phyloP scores from a whole-genome alignment of 176 grass and related monocot species.

The Zizania latifolia region DNA sequence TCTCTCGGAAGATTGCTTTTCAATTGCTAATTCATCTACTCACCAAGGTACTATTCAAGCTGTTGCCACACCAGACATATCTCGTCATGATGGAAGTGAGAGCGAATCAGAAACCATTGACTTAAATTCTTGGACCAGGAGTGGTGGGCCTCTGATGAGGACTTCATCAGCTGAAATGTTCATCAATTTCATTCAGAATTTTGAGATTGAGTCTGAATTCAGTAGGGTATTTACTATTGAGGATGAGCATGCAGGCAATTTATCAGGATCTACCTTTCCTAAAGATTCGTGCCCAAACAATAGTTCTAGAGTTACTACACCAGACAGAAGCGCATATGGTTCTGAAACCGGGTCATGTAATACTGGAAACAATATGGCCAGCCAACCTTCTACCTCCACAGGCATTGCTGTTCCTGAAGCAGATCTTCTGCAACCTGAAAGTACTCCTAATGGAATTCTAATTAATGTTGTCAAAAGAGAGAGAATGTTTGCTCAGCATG shows the following conservation, averaged over 20 bases:
- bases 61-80: background rate
- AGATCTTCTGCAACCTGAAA: constrained; percentile 70
- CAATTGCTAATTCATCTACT: constrained; percentile 23
- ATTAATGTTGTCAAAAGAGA: constrained; percentile 76
- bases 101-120: constrained; percentile 84
- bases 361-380: background rate
- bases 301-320: background rate
- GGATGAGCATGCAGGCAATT: constrained; percentile 31
- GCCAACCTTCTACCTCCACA: constrained; percentile 23
- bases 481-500: constrained; percentile 21
- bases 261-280: background rate
- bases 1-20: constrained; percentile 65
- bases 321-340: constrained; percentile 22
- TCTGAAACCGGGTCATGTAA: constrained; percentile 12
- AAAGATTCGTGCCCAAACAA: constrained; percentile 8
- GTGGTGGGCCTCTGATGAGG: constrained; percentile 88
- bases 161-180: constrained; percentile 70
- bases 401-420: constrained; percentile 55
- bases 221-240: constrained; percentile 4
- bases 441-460: constrained; percentile 49
- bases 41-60: constrained; percentile 26
- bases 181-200: constrained; percentile 74
- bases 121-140: constrained; percentile 91
- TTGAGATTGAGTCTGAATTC: constrained; percentile 63
- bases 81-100: constrained; percentile 63